A percentile compares a stretch with the other conserved stretches of the same genome.
phyloP scores from a whole-genome alignment of 75 land plant genomes.

The Ceratopteris richardii region DNA sequence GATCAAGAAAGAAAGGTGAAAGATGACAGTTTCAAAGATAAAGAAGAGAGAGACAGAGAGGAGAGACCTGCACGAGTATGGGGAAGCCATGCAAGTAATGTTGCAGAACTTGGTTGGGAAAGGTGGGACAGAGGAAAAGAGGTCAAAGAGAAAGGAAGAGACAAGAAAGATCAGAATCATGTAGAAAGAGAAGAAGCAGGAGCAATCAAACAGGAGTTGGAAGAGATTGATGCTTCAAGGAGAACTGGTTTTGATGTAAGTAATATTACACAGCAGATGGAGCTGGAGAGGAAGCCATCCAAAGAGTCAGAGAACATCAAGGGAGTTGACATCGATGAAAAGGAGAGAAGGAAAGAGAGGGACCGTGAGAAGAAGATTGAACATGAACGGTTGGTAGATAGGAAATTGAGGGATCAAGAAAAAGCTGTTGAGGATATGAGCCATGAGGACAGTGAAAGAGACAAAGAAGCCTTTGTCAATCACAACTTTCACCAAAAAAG shows the following conservation, averaged over 20 bases:
- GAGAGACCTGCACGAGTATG: constrained; percentile 7
- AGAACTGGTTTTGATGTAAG: constrained; percentile 6
- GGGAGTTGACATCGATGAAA: constrained; percentile 39
- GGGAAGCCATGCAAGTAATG: background rate
- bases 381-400: constrained; percentile 20
- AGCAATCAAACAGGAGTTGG: constrained; percentile 34
- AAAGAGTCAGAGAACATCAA: constrained; percentile 47
- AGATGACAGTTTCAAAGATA: constrained; percentile 47
- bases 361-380: constrained; percentile 41
- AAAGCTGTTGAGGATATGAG: constrained; percentile 17
- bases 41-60: constrained; percentile 51
- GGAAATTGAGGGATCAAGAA: constrained; percentile 48
- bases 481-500: constrained; percentile 68
- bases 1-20: constrained; percentile 69
- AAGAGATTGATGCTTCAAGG: constrained; percentile 25
- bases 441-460: constrained; percentile 47
- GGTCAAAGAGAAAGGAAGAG: constrained; percentile 36
- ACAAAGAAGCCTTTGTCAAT: constrained; percentile 38
- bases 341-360: constrained; percentile 51
- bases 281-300: constrained; percentile 33
- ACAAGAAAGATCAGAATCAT: constrained; percentile 44
- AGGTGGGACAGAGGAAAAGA: constrained; percentile 40
- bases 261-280: constrained; percentile 17
- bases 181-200: constrained; percentile 30
- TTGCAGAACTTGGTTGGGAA: constrained; percentile 21